Percentiles rank a stretch among this genome's conserved stretches.
Evolutionary conservation across 2,329 filamentous ascomycete species (phyloP).

Genomic region (Fusarium transvaalense): DNA sequence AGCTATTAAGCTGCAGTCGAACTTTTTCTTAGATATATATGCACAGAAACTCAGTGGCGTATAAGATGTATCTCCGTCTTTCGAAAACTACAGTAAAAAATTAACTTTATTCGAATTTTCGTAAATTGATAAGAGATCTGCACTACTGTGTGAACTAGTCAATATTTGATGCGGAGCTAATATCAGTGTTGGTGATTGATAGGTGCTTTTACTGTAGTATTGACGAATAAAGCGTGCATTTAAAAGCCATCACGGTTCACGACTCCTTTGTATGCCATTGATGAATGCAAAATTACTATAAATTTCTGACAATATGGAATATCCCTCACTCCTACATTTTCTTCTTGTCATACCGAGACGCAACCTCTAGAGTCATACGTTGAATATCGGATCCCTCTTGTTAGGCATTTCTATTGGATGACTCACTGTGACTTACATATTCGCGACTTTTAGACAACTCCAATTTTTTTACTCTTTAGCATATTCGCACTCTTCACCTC

Average conservation of each 20-base stretch:
- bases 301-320: background rate
- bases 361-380: conserved; percentile 32
- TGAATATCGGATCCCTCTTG: conserved; percentile 25
- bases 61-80: background rate
- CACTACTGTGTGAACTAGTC: background rate
- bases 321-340: conserved; percentile 12
- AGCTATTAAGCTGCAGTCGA: background rate
- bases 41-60: background rate
- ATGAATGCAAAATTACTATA: conserved; percentile 2
- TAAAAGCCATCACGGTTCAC: conserved; percentile 22
- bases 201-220: conserved; percentile 8
- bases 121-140: background rate
- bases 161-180: conserved; percentile 30
- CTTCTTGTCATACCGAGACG: background rate
- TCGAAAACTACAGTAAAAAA: background rate
- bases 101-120: background rate
- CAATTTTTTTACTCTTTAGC: conserved; percentile 29
- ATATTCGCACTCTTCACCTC: conserved; percentile 24
- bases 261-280: conserved; percentile 11
- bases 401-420: conserved; percentile 44
- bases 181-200: conserved; percentile 5
- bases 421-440: conserved; percentile 35
- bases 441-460: conserved; percentile 21
- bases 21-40: background rate
- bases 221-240: conserved; percentile 38